Base-by-base conservation (phyloP, 2,329 filamentous ascomycete genomes). In the Phaeosphaeriaceae sp. region DNA sequence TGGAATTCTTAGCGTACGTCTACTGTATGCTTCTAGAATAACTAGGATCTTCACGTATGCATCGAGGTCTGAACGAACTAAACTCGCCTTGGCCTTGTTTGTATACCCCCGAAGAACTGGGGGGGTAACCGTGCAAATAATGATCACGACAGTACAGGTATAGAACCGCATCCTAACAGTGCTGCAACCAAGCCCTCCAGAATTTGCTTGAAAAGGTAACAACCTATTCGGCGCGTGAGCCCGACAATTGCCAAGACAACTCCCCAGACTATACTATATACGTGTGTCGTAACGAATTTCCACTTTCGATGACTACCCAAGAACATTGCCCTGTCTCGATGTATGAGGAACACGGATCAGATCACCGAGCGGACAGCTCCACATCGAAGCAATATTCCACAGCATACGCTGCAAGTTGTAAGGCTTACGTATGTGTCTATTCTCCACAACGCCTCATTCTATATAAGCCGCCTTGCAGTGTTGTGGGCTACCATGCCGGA, bases 281-380 rank as follows among this genome's bases (percentile, higher is more conserved):
- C 38, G 52, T 42, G 49, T 17, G 29, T 55, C 49, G 52, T 52
- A 43, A 42, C 48, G 52, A 54, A 23, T 11, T 37, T 18, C 16
- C 20, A 23, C 15, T 29, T 40, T 13, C 6, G 15, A 26, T 23
- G 5, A 4, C 32, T 42, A 42, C 29, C 29, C 13, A 36, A 50
- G 28, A 38, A 20, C 20, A 37, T 37, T 20, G 34, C 20, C 6
- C 13, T 39, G 20, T n/a, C 15, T 39, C 18, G 36, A n/a, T 28
- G 26, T 23, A 17, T 16, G 2, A 30, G 7, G 28, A 18, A 30
- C 16, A 16, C 39, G 26, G 39, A 7, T 32, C 39, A 30, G 17
- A 15, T 30, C 37, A n/a, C 36, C 36, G 44, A 40, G 29, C 37
- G 37, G 21, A 17, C 29, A 26, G 20, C 42, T 17, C 33, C 20